Base-by-base conservation (phyloP, 495 filamentous ascomycete species). In the Friedmanniomyces simplex region DNA sequence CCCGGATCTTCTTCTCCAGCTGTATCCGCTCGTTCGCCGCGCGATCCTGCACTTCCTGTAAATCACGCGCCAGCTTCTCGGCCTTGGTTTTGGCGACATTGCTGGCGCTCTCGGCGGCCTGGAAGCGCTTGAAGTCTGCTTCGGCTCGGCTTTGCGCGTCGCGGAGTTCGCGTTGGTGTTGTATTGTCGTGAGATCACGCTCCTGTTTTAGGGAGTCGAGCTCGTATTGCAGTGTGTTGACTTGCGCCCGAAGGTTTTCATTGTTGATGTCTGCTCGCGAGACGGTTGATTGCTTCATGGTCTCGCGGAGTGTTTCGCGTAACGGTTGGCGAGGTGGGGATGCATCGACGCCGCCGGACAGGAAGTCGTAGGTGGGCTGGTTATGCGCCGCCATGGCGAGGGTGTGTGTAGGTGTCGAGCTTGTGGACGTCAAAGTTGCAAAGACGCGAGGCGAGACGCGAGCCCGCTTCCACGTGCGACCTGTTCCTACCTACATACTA, bases 111-210 rank as follows among this genome's bases (percentile, higher is more conserved):
- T 96, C 85, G 14, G 81, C 77, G 42, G 76, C 71, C 78, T 95
- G 89, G 36, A 87, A 87, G 62, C 83, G 84, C 58, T 84, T 79
- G 68, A 88, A 93, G 61, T 95, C 89, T 8, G 87, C 83, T 61
- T 96, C 90, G 14, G 83, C 82, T 60, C 83, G 87, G 26, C 80
- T 71, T 63, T 87, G 83, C 3, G 82, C 73, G 21, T 90, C 87
- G 43, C 89, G 78, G 21, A 94, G 67, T 63, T 96, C 90, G 62
- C 89, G 87, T 54, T 94, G 87, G 64, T 88, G 84, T 53, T 85
- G 81, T 12, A 96, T 71, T 2, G 76, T 77, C 51, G 82, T 72
- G 48, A 96, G 73, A 41, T 94, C 91, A 60, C 88, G 83, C 67
- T 96, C 93, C 54, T 95, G 88, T 60, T 89, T 90, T 59, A 88